Evolutionary conservation across 2,329 filamentous ascomycete species (phyloP).

Genomic region (Clarireedia homoeocarpa): DNA sequence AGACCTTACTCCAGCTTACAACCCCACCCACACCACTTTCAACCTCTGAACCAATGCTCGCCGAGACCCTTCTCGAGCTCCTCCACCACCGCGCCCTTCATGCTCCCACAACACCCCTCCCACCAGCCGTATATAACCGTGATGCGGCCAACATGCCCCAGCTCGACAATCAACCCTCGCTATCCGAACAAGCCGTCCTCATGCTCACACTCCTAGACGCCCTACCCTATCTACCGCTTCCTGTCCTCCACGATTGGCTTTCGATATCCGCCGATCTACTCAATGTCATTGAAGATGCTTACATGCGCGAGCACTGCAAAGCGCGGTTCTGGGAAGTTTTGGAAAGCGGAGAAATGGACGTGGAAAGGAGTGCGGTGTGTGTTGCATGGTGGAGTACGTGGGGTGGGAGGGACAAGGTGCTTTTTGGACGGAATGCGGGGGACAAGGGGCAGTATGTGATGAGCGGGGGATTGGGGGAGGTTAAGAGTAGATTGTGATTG

Average conservation of each 20-base stretch:
- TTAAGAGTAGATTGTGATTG: slow-evolving; percentile 21
- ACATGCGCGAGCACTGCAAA: slow-evolving; percentile 49
- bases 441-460: slow-evolving; percentile 20
- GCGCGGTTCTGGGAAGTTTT: slow-evolving; percentile 61
- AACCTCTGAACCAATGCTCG: slow-evolving; percentile 52
- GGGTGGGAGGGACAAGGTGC: slow-evolving; percentile 28
- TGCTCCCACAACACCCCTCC: slow-evolving; percentile 41
- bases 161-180: slow-evolving; percentile 33
- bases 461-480: slow-evolving; percentile 24
- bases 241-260: slow-evolving; percentile 57
- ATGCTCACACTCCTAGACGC: slow-evolving; percentile 58
- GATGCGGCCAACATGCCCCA: slow-evolving; percentile 24
- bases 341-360: slow-evolving; percentile 60
- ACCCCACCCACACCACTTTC: slow-evolving; percentile 56
- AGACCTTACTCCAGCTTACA: slow-evolving; percentile 57
- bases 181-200: slow-evolving; percentile 52
- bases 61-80: slow-evolving; percentile 57
- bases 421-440: slow-evolving; percentile 15
- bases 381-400: slow-evolving; percentile 61
- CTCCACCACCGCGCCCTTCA: slow-evolving; percentile 50
- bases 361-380: slow-evolving; percentile 55
- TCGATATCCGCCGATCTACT: slow-evolving; percentile 53
- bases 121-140: slow-evolving; percentile 17
- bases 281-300: slow-evolving; percentile 44
- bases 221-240: slow-evolving; percentile 51